These are phyloP conservation scores for Seiridium cupressi DNA, from an alignment of 2,329 filamentous ascomycete genomes.

Conservation along the genomic window DNA sequence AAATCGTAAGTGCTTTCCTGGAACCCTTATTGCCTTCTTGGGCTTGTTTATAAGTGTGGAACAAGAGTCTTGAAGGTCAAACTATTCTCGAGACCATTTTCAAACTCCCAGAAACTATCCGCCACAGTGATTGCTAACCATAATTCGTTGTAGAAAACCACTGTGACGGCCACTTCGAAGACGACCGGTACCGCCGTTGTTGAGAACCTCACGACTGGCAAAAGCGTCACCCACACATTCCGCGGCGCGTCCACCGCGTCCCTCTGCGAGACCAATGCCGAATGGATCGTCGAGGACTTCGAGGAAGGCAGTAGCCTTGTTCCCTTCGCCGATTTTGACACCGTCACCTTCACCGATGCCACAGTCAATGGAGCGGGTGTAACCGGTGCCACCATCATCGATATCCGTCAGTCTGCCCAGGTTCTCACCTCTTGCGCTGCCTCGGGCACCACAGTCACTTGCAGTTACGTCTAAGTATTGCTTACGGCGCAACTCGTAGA, in stretches of 20 bases:
- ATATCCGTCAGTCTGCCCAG: constrained; percentile 39
- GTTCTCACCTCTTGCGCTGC: constrained; percentile 26
- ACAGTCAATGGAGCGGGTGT: constrained; percentile 29
- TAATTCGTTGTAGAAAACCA: constrained; percentile 13
- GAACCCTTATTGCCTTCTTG: too few relatives aligned
- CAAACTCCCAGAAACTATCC: too few relatives aligned
- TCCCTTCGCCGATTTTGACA: constrained; percentile 43
- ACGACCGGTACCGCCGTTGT: constrained; percentile 43
- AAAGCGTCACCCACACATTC: constrained; percentile 51
- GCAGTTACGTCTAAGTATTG: constrained; percentile 15
- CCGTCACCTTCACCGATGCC: constrained; percentile 41
- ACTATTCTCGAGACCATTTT: too few relatives aligned
- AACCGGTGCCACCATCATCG: constrained; percentile 37
- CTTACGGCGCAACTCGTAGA: too few relatives aligned
- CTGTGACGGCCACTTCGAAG: constrained; percentile 34
- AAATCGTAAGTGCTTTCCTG: constrained; percentile 8
- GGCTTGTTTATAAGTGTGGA: too few relatives aligned
- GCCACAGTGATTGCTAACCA: too few relatives aligned
- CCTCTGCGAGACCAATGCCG: constrained; percentile 55
- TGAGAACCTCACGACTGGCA: constrained; percentile 50
- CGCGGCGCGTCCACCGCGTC: constrained; percentile 31
- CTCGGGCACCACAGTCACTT: constrained; percentile 17
- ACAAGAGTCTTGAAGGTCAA: too few relatives aligned
- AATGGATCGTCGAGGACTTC: constrained; percentile 63
- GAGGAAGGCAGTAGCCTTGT: constrained; percentile 36